Evolutionary conservation across 148 eudicot species (phyloP).

Genomic region (Fallopia convolvulus): DNA sequence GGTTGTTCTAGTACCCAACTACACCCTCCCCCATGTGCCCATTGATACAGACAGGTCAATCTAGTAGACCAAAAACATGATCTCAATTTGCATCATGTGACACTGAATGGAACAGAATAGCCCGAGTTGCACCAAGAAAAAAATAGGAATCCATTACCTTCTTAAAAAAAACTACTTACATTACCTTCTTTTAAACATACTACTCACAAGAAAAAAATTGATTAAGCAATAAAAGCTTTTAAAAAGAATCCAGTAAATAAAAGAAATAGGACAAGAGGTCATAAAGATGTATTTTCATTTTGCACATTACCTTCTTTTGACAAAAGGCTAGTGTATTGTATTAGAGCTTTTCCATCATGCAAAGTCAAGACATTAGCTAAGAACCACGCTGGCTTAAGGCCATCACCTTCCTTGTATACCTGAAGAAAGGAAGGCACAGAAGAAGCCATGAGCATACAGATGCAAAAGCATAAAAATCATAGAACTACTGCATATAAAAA

Average conservation of each 20-base stretch:
- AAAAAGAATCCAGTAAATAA: background rate
- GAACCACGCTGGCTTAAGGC: constrained; percentile 63
- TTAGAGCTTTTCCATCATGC: constrained; percentile 58
- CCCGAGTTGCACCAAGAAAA: background rate
- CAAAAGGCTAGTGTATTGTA: constrained; percentile 43
- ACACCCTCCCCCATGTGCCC: background rate
- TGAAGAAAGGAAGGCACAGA: constrained; percentile 17
- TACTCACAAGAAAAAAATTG: background rate
- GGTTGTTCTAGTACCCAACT: background rate
- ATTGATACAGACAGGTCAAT: background rate
- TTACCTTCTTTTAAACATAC: background rate
- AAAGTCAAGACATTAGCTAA: constrained; percentile 53
- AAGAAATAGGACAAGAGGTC: background rate
- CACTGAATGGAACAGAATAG: background rate
- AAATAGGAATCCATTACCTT: background rate
- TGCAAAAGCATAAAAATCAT: background rate
- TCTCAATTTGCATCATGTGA: background rate
- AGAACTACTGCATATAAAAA: background rate
- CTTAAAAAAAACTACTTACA: too few relatives aligned
- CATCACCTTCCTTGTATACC: constrained; percentile 57
- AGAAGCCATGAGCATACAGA: background rate
- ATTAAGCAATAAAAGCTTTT: background rate
- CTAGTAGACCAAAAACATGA: background rate
- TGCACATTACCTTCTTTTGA: constrained; percentile 10
- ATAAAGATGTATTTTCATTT: background rate